Evolutionary conservation across 164 flowering plant genomes (phyloP), one percentile per base, ranked within the genome.

Genomic region (Amborella trichopoda): DNA sequence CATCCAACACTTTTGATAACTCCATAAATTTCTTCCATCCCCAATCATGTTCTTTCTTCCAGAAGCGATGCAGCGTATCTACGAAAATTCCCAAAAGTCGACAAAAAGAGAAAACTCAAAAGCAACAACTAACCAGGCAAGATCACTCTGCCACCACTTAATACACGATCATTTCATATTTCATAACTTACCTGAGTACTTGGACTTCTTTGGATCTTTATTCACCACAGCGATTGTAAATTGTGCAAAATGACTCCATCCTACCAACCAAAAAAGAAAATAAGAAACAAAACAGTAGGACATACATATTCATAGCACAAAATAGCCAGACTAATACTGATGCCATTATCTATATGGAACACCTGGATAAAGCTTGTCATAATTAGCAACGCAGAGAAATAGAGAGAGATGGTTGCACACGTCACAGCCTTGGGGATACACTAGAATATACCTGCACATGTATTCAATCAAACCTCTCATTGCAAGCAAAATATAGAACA

Each of bases 351-450:
- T n/a, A 55, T 30, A 13, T 30, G 13, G 20, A 66, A 32, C 40
- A 93, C 99, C 99, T 68, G 99, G 99, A 63, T 85, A 93, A 71
- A 93, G 96, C 55, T 88, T 93, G 64, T 93, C 99, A 73, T 88
- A 96, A 70, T 93, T 85, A 6, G 94, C 96, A 49, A 93, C 99
- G 71, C 99, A 93, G 3, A 93, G 91, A 75, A 93, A 93, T 69
- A 93, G 62, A 24, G 99, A 93, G 10, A 89, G 87, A 66, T 85
- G 95, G 58, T 85, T 89, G 74, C 82, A 74, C 38, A 89, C 95
- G 65, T 89, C 97, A 72, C 97, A 85, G 28, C 97, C 97, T 48
- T 89, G 95, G 3, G 97, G 97, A 64, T 89, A 85, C n/a, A 89
- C 85, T 66, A 89, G 65, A 50, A 89, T 85, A 55, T 89, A 83